phyloP scores from a whole-genome alignment of 371 early-diverging fungal genomes.

The Mortierella sp. region DNA sequence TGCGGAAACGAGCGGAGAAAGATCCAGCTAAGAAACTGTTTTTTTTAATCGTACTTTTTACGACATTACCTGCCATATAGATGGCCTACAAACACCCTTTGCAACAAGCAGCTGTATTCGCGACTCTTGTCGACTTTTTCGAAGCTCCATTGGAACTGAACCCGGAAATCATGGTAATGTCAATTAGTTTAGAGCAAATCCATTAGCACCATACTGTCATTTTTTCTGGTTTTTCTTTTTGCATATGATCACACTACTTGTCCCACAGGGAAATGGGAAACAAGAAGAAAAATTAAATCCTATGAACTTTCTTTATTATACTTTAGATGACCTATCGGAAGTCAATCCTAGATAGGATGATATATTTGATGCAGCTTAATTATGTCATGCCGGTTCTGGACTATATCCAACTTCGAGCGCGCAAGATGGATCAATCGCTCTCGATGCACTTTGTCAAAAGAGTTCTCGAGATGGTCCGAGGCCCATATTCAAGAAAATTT shows the following conservation, averaged over 20 bases:
- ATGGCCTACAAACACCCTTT: slow-evolving; percentile 75
- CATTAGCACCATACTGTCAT: not conserved
- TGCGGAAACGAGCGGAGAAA: not conserved
- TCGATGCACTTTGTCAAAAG: slow-evolving; percentile 68
- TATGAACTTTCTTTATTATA: not conserved
- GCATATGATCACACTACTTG: not conserved
- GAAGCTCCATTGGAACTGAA: slow-evolving; percentile 63
- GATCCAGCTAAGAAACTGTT: not conserved
- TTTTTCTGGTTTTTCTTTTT: not conserved
- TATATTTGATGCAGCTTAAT: slow-evolving; percentile 71
- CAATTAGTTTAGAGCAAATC: not conserved
- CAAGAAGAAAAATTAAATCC: not conserved
- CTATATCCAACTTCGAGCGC: slow-evolving; percentile 62
- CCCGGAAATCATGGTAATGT: slow-evolving; percentile 68
- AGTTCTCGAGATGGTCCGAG: slow-evolving; percentile 61
- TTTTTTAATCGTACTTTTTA: not conserved
- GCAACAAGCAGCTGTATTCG: slow-evolving; percentile 72
- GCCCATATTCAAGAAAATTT: slow-evolving; percentile 64
- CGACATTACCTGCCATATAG: slow-evolving; percentile 18
- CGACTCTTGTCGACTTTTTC: slow-evolving; percentile 64
- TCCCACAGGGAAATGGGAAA: not conserved
- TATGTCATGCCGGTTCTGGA: slow-evolving; percentile 71
- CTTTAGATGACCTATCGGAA: slow-evolving; percentile 73
- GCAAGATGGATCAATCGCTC: slow-evolving; percentile 69
- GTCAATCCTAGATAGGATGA: slow-evolving; percentile 73